Conservation (phyloP, 148 eudicot genomes). For the Simmondsia chinensis region DNA sequence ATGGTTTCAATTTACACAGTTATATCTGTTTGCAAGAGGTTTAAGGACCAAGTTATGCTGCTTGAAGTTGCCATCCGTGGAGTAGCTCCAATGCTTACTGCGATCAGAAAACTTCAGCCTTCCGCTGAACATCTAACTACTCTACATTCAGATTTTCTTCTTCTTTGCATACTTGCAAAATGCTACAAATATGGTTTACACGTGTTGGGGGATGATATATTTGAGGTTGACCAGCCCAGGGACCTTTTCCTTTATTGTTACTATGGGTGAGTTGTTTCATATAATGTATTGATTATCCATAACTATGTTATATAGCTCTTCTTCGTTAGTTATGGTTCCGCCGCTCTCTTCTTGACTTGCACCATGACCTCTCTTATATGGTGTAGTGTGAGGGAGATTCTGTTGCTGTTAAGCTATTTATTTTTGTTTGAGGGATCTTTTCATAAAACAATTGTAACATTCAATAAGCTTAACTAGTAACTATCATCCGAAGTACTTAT, state of each 20-base stretch:
- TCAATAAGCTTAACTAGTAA: too few relatives aligned
- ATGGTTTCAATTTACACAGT: constrained; percentile 40
- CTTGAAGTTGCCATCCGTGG: constrained; percentile 74
- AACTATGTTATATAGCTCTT: too few relatives aligned
- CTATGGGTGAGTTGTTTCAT: constrained; percentile 61
- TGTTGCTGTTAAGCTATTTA: too few relatives aligned
- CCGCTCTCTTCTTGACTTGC: too few relatives aligned
- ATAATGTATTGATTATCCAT: background rate
- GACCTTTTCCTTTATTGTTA: constrained; percentile 83
- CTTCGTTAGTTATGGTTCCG: too few relatives aligned
- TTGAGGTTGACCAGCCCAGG: constrained; percentile 78
- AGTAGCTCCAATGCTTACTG: constrained; percentile 71
- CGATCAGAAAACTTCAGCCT: constrained; percentile 55
- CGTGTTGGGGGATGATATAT: constrained; percentile 71
- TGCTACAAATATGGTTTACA: constrained; percentile 65
- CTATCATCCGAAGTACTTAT: too few relatives aligned
- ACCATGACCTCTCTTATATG: too few relatives aligned
- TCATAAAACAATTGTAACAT: too few relatives aligned
- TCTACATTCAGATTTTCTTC: constrained; percentile 84
- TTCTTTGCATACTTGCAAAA: constrained; percentile 69
- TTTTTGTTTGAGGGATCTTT: too few relatives aligned
- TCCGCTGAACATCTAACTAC: constrained; percentile 75
- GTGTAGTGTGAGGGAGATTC: too few relatives aligned
- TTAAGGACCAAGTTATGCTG: constrained; percentile 60
- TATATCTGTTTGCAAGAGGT: constrained; percentile 66